Evolutionary conservation across 805 yeast genomes (phyloP).

Genomic region (Ascoidea asiatica): DNA sequence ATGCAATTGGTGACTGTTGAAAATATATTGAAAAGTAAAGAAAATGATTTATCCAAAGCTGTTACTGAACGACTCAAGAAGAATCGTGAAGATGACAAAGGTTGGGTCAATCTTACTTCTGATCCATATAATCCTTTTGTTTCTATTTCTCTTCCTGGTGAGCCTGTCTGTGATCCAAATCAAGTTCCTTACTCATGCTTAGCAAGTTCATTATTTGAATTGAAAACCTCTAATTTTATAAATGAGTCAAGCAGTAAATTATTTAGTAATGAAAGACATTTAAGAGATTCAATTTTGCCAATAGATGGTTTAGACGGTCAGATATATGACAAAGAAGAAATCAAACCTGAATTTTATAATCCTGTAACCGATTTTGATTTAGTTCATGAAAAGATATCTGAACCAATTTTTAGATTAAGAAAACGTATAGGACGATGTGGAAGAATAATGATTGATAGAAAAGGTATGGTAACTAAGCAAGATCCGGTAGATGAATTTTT

Average conservation of each 20-base stretch:
- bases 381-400: constrained; percentile 13
- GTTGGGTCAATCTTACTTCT: constrained; percentile 77
- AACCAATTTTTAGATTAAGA: constrained; percentile 44
- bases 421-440: constrained; percentile 66
- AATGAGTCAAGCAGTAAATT: constrained; percentile 26
- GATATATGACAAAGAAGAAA: constrained; percentile 19
- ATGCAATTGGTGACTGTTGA: constrained; percentile 78
- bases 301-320: constrained; percentile 40
- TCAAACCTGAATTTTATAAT: constrained; percentile 20
- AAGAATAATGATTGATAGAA: constrained; percentile 62
- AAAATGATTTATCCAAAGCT: constrained; percentile 66
- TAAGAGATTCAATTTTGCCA: constrained; percentile 15
- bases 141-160: constrained; percentile 45
- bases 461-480: constrained; percentile 28
- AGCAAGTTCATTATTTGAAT: constrained; percentile 52
- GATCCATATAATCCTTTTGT: constrained; percentile 75
- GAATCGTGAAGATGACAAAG: constrained; percentile 50
- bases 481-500: constrained; percentile 25
- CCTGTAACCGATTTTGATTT: constrained; percentile 16
- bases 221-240: constrained; percentile 44
- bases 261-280: constrained; percentile 31
- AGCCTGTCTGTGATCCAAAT: constrained; percentile 27
- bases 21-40: constrained; percentile 57
- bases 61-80: constrained; percentile 74
- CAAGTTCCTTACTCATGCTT: constrained; percentile 77